Evolutionary conservation across 495 filamentous ascomycete genomes (phyloP), one percentile per base, ranked within the genome.

Genomic region (Penicillium canariense): DNA sequence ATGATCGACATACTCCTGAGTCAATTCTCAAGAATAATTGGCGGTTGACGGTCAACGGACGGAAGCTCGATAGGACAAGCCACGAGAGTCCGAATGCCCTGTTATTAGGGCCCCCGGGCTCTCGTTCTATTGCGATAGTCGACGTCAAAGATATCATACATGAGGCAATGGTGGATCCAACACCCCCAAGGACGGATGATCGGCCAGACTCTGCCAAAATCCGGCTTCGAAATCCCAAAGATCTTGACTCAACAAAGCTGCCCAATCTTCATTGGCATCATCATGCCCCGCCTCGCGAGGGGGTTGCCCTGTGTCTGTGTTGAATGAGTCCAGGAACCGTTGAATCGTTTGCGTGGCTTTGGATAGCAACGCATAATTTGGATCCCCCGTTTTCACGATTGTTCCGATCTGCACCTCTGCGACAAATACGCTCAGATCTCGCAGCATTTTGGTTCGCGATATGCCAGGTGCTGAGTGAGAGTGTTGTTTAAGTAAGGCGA

Each of bases 371-470:
- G 61, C 61, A 38, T 66, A 76, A 38, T 72, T 74, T 0, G 72
- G 71, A 35, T 76, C 71, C 1, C 62, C 68, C 0, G 54, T 54
- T 26, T 50, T 56, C 7, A 76, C 63, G 28, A 73, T 62, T 5
- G 68, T 63, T 3, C 72, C 72, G 10, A 65, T 64, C 35, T 73
- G 60, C 3, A 74, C 62, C 48, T 74, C 71, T 1, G 68, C 72
- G 0, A 71, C 72, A 17, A 76, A 71, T 7, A 73, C 68, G 45
- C 60, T 72, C 2, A 76, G 59, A 38, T 70, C 66, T 26, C 67
- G 72, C 0, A 74, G 38, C 3, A 63, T 54, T 23, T 65, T 68
- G 5, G 67, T 66, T 3, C 62, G 57, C 0, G 63, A 52, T 6
- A 60, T 38, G 28, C 54, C 53, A 1, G 55, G 48, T 32, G 56